phyloP scores from a whole-genome alignment of 1,284 basidiomycete species.

The Anthracocystis setariae region DNA sequence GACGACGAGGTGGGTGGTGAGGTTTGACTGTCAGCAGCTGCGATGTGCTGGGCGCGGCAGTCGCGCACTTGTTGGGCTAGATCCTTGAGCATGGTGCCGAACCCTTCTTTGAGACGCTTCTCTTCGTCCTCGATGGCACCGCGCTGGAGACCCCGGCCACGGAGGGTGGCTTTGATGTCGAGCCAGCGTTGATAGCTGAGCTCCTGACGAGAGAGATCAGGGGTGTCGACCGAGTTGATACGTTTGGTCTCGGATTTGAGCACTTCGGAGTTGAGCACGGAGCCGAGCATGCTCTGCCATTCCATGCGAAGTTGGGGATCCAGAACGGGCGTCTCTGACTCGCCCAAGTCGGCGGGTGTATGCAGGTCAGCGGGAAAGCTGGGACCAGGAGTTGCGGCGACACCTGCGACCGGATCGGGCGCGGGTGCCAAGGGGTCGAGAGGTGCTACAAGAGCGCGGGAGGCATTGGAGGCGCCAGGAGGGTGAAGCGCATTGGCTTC shows the following conservation, averaged over 20 bases:
- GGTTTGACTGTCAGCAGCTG: conserved; percentile 44
- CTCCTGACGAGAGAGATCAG: conserved; percentile 54
- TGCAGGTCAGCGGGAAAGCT: conserved; percentile 44
- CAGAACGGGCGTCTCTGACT: conserved; percentile 48
- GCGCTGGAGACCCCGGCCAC: conserved; percentile 70
- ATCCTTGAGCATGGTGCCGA: conserved; percentile 80
- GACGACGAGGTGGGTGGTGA: conserved; percentile 1
- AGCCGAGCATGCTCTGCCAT: conserved; percentile 67
- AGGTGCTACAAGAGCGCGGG: conserved; percentile 18
- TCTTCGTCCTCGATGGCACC: conserved; percentile 84
- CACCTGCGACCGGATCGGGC: conserved; percentile 7
- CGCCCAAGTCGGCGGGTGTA: conserved; percentile 27
- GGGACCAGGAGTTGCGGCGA: conserved; percentile 39
- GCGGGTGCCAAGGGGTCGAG: conserved; percentile 16
- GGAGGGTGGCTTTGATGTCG: conserved; percentile 85
- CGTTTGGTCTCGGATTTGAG: conserved; percentile 66
- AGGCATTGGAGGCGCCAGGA: not conserved
- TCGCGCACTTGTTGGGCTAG: conserved; percentile 83
- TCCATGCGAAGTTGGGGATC: conserved; percentile 61
- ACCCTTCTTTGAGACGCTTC: conserved; percentile 81
- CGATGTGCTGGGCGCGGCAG: conserved; percentile 73
- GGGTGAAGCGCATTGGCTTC: conserved; percentile 14
- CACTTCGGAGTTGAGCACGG: conserved; percentile 65
- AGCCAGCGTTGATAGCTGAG: conserved; percentile 77
- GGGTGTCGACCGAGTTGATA: conserved; percentile 68